Percentiles rank a stretch among this genome's conserved stretches.
Conservation (phyloP, 495 filamentous ascomycete species). For the Penicillium riverlandense region DNA sequence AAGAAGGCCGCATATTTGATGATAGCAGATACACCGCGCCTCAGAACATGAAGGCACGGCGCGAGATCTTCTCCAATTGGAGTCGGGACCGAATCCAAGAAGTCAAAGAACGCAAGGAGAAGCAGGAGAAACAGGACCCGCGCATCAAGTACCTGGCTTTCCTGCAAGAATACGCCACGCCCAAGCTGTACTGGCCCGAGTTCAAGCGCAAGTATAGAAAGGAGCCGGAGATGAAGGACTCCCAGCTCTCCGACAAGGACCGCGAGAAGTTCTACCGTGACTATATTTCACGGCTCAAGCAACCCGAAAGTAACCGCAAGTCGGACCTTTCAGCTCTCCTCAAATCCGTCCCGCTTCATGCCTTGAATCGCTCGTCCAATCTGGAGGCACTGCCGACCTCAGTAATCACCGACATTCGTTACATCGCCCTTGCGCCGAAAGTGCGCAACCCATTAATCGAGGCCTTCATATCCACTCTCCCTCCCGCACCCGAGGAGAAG, state of each 20-base stretch:
- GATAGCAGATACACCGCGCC: slow-evolving; percentile 83
- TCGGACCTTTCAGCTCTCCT: slow-evolving; percentile 73
- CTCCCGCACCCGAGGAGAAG: slow-evolving; percentile 53
- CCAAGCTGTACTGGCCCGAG: slow-evolving; percentile 94
- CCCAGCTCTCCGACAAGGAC: slow-evolving; percentile 73
- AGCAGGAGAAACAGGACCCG: slow-evolving; percentile 78
- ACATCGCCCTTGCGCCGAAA: slow-evolving; percentile 65
- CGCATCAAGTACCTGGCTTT: slow-evolving; percentile 77
- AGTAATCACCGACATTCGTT: slow-evolving; percentile 71
- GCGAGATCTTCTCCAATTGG: slow-evolving; percentile 80
- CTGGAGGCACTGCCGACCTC: slow-evolving; percentile 57
- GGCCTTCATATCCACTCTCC: slow-evolving; percentile 66
- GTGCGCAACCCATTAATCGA: slow-evolving; percentile 68
- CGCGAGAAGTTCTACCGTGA: slow-evolving; percentile 89
- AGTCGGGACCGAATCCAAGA: slow-evolving; percentile 60
- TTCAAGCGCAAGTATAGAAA: slow-evolving; percentile 87
- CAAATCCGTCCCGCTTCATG: slow-evolving; percentile 55
- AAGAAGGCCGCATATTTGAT: slow-evolving; percentile 74
- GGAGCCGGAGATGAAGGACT: slow-evolving; percentile 71
- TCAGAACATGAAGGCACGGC: slow-evolving; percentile 69
- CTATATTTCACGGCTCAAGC: slow-evolving; percentile 70
- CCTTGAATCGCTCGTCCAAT: slow-evolving; percentile 60
- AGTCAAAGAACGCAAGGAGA: slow-evolving; percentile 64
- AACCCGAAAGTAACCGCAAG: slow-evolving; percentile 66
- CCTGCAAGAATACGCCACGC: slow-evolving; percentile 70